phyloP scores from a whole-genome alignment of 2,329 filamentous ascomycete species.

The Stenocarpella maydis region DNA sequence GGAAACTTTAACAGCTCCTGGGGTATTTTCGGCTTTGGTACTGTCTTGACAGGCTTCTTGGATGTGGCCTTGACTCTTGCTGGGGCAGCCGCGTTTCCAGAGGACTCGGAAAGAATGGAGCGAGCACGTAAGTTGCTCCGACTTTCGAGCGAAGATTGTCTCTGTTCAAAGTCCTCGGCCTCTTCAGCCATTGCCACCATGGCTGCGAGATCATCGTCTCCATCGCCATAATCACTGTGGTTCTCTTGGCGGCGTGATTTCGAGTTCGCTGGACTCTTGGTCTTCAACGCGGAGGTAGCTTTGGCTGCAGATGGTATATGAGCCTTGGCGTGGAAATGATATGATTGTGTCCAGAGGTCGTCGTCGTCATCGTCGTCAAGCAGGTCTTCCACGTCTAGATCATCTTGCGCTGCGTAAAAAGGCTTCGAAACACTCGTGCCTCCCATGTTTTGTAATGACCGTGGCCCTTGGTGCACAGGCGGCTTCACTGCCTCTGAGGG shows the following conservation, averaged over 20 bases:
- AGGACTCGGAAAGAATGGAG: conserved; percentile 55
- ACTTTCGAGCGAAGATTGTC: conserved; percentile 46
- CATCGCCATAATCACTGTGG: conserved; percentile 48
- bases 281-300: conserved; percentile 32
- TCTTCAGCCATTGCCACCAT: conserved; percentile 62
- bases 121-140: conserved; percentile 42
- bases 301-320: background rate
- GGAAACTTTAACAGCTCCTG: conserved; percentile 68
- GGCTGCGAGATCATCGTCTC: conserved; percentile 52
- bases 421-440: conserved; percentile 4
- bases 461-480: conserved; percentile 32
- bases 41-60: conserved; percentile 43
- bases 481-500: conserved; percentile 22
- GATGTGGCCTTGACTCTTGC: conserved; percentile 45
- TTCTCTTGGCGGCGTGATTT: conserved; percentile 38
- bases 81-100: conserved; percentile 52
- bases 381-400: conserved; percentile 34
- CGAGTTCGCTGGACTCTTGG: conserved; percentile 36
- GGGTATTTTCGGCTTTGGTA: conserved; percentile 50
- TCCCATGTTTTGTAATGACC: conserved; percentile 1
- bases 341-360: conserved; percentile 32
- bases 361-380: conserved; percentile 39
- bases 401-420: conserved; percentile 4
- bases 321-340: conserved; percentile 8
- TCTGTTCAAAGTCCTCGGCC: conserved; percentile 58